A percentile compares a stretch with the other conserved stretches of the same genome.
These are phyloP conservation scores for Claviceps paspali DNA, from an alignment of 2,329 filamentous ascomycete genomes.

Conservation along the genomic window DNA sequence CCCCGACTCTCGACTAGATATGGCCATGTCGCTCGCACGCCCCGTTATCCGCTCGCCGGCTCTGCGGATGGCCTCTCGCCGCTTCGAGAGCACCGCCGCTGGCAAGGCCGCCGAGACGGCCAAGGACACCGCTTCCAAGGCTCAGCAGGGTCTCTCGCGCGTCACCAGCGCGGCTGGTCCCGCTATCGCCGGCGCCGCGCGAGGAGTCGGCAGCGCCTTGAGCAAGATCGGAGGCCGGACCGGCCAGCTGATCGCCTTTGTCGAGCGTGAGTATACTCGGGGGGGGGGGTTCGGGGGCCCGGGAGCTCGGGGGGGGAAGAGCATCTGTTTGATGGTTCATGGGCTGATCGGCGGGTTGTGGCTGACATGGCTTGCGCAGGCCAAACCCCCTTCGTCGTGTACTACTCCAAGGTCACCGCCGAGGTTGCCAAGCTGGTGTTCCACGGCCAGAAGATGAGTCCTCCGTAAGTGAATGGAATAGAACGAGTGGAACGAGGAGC, in stretches of 20 bases:
- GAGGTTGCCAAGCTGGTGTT: slow-evolving; percentile 83
- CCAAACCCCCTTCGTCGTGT: slow-evolving; percentile 71
- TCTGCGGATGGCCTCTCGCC: slow-evolving; percentile 33
- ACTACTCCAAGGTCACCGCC: slow-evolving; percentile 80
- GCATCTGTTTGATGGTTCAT: no score
- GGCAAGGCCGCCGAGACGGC: slow-evolving; percentile 22
- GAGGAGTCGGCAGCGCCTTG: slow-evolving; percentile 49
- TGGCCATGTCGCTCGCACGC: slow-evolving; percentile 24
- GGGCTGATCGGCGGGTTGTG: no score
- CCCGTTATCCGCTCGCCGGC: slow-evolving; percentile 30
- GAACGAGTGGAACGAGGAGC: no score
- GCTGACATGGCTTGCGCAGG: slow-evolving; percentile 32
- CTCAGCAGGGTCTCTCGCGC: slow-evolving; percentile 66
- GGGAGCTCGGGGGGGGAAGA: no score
- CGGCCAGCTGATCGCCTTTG: slow-evolving; percentile 59
- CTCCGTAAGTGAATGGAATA: slow-evolving; percentile 95
- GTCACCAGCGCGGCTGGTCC: slow-evolving; percentile 70
- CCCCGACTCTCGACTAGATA: slow-evolving; percentile 7
- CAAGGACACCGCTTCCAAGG: slow-evolving; percentile 29
- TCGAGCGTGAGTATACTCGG: slow-evolving; percentile 58
- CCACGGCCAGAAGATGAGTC: slow-evolving; percentile 77
- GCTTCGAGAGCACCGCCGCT: slow-evolving; percentile 45
- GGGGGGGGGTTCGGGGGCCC: no score
- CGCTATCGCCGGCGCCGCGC: slow-evolving; percentile 57
- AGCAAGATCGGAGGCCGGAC: slow-evolving; percentile 71